Conservation (phyloP, 768 basidiomycete genomes). For the Mycena olivaceomarginata region DNA sequence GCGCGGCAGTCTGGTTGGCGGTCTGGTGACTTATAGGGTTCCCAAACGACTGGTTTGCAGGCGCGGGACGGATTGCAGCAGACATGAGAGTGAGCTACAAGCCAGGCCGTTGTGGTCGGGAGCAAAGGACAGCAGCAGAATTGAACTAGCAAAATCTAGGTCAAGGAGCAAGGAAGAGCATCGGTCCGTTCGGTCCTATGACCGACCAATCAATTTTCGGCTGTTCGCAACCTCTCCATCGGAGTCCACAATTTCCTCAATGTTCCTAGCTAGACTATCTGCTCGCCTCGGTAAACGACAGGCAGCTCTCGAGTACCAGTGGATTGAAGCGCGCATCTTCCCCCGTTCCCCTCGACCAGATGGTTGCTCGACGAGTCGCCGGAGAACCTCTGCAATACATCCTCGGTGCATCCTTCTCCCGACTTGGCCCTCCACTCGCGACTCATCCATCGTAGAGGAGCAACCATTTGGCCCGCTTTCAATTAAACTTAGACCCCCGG, state of each 20-base stretch:
- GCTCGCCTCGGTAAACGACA: constrained; percentile 57
- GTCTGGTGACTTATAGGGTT: constrained; percentile 11
- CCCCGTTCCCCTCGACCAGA: constrained; percentile 55
- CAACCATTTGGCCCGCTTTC: constrained; percentile 93
- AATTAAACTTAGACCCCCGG: constrained; percentile 84
- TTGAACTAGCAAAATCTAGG: background rate
- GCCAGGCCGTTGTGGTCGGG: constrained; percentile 10
- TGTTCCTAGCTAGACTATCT: constrained; percentile 43
- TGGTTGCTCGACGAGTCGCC: constrained; percentile 75
- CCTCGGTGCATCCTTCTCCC: constrained; percentile 72
- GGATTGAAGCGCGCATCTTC: constrained; percentile 63
- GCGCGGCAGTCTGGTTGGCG: background rate
- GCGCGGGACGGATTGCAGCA: constrained; percentile 32
- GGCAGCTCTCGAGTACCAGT: constrained; percentile 63
- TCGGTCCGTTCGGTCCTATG: constrained; percentile 14
- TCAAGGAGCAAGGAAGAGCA: background rate
- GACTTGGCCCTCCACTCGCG: constrained; percentile 23
- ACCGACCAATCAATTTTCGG: background rate
- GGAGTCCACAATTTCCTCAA: background rate
- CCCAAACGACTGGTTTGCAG: constrained; percentile 20
- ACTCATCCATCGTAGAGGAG: constrained; percentile 69
- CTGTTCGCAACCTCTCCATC: background rate
- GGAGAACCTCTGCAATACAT: constrained; percentile 96
- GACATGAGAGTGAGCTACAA: constrained; percentile 29
- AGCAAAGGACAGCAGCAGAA: background rate